phyloP scores from a whole-genome alignment of 257 asterid genomes.

The Nicotiana noctiflora region DNA sequence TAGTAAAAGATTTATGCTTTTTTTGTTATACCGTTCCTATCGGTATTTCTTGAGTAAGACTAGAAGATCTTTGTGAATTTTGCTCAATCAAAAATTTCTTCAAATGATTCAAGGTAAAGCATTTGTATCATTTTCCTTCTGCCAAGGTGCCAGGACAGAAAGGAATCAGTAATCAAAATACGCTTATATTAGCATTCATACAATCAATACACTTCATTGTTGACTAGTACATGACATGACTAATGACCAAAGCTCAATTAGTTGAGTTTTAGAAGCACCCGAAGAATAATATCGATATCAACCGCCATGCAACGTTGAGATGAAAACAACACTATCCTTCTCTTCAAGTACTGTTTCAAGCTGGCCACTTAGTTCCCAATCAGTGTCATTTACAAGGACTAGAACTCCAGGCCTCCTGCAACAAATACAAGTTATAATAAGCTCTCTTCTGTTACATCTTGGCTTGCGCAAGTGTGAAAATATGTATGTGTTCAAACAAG shows the following conservation, averaged over 20 bases:
- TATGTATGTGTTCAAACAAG: not conserved
- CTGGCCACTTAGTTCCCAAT: slow-evolving; percentile 93
- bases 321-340: slow-evolving; percentile 72
- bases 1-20: not conserved
- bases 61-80: not conserved
- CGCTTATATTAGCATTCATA: not conserved
- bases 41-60: not conserved
- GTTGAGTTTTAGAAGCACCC: not conserved
- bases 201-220: not conserved
- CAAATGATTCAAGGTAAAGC: not conserved
- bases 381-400: slow-evolving; percentile 77
- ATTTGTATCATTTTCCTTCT: not conserved
- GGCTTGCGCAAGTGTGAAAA: not conserved
- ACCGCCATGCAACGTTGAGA: slow-evolving; percentile 94
- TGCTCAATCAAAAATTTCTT: not conserved
- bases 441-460: not conserved
- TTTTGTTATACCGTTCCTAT: not conserved
- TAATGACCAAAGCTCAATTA: not conserved
- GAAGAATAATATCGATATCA: slow-evolving; percentile 11
- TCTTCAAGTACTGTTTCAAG: slow-evolving; percentile 76
- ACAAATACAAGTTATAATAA: not conserved
- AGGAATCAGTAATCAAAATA: not conserved
- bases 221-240: not conserved
- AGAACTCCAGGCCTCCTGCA: slow-evolving; percentile 93
- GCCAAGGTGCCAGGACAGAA: not conserved